phyloP scores from a whole-genome alignment of 176 grass and related monocot species.

The Miscanthus lutarioriparius region DNA sequence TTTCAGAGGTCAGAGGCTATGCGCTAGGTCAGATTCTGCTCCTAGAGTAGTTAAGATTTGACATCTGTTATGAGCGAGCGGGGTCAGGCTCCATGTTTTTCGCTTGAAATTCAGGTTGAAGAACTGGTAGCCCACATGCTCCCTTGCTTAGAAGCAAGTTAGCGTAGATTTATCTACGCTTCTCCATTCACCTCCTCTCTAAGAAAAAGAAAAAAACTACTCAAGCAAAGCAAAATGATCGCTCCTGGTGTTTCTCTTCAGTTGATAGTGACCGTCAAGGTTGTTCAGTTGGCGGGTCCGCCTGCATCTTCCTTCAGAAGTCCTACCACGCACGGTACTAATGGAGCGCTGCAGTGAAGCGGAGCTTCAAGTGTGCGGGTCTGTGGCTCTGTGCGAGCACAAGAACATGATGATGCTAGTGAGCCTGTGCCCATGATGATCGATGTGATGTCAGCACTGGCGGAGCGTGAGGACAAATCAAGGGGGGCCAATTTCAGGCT shows the following conservation, averaged over 20 bases:
- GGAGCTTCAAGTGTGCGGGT: not conserved
- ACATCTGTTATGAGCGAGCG: not conserved
- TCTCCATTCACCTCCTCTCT: not conserved
- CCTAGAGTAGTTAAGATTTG: no score
- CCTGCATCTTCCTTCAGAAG: not conserved
- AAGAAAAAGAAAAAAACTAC: not conserved
- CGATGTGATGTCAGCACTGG: not conserved
- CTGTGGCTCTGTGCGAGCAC: not conserved
- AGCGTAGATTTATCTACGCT: not conserved
- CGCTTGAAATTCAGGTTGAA: constrained; percentile 17
- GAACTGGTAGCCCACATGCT: not conserved
- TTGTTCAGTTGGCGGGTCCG: not conserved
- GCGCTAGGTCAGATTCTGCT: no score
- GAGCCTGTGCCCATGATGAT: not conserved
- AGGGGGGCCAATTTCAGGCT: no score
- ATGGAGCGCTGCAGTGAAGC: not conserved
- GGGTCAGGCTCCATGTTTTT: not conserved
- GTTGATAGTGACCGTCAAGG: not conserved
- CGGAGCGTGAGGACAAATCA: no score
- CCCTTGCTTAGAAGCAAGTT: constrained; percentile 26
- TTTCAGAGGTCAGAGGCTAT: not conserved
- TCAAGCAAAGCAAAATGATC: not conserved
- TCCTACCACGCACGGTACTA: not conserved
- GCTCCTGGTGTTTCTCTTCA: not conserved
- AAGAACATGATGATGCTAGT: not conserved